Percentiles rank a stretch among this genome's conserved stretches.
phyloP scores from a whole-genome alignment of 148 eudicot species.

The Vaccinium corymbosum region DNA sequence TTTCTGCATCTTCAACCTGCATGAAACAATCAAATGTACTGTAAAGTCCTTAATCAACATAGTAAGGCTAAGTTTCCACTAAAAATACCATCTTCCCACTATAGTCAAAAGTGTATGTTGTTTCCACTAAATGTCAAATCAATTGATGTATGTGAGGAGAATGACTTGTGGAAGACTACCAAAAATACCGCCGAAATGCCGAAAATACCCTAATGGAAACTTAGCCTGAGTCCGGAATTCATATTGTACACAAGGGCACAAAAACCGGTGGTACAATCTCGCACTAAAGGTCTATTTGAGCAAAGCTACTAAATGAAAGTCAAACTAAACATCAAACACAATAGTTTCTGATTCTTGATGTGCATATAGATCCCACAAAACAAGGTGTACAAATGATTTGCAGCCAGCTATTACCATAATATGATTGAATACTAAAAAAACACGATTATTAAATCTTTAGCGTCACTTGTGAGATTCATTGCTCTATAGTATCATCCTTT shows the following conservation, averaged over 20 bases:
- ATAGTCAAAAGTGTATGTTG: no score
- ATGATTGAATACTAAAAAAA: neutral
- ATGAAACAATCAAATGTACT: constrained; percentile 11
- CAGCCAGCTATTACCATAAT: neutral
- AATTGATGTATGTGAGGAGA: no score
- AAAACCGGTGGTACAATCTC: neutral
- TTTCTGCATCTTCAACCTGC: constrained; percentile 92
- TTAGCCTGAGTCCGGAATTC: no score
- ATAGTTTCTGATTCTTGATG: neutral
- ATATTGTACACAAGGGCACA: neutral
- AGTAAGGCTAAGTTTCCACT: neutral
- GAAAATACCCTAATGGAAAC: no score
- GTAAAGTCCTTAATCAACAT: neutral
- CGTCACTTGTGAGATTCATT: neutral
- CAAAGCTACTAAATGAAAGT: neutral
- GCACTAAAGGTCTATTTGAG: neutral
- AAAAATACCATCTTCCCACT: no score
- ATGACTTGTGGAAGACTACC: no score
- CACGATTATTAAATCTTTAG: neutral
- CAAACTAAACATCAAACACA: neutral
- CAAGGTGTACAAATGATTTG: neutral
- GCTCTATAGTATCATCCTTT: neutral
- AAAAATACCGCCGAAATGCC: no score
- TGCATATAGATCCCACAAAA: neutral
- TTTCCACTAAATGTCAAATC: no score